Conservation (phyloP, 768 basidiomycete genomes). For the Suillus bovinus region DNA sequence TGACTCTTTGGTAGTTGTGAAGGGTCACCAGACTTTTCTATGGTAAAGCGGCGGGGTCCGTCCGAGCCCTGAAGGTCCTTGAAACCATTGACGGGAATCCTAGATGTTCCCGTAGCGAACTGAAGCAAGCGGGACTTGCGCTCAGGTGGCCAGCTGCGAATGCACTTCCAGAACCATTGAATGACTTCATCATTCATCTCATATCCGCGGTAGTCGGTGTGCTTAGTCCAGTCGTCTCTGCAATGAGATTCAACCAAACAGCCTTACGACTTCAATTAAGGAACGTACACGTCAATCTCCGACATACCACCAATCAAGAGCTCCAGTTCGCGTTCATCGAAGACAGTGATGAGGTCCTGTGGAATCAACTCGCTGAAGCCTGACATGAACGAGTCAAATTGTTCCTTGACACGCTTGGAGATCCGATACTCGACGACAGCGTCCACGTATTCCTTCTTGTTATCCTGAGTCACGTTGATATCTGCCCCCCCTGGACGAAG, state of each 20-base stretch:
- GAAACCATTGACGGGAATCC: conserved; percentile 98
- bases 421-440: conserved; percentile 96
- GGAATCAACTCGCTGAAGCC: conserved; percentile 99
- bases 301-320: conserved; percentile 99
- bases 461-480: conserved; percentile 89
- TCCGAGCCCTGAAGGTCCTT: conserved; percentile 98
- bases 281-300: conserved; percentile 93
- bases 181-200: conserved; percentile 95
- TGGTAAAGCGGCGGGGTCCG: conserved; percentile 95
- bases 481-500: conserved; percentile 88
- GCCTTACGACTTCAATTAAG: neutral
- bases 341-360: conserved; percentile 96
- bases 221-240: conserved; percentile 98
- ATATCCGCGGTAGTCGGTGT: conserved; percentile 97
- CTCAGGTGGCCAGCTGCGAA: conserved; percentile 96
- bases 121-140: conserved; percentile 95
- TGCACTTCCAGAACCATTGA: conserved; percentile 99
- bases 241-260: neutral
- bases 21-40: conserved; percentile 97
- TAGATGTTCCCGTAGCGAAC: conserved; percentile 95
- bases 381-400: conserved; percentile 99
- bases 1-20: conserved; percentile 96
- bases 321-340: conserved; percentile 97
- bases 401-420: conserved; percentile 94
- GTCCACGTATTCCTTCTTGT: conserved; percentile 99